Base-by-base conservation (phyloP, 768 basidiomycete genomes). In the Dioszegia aurantiaca region DNA sequence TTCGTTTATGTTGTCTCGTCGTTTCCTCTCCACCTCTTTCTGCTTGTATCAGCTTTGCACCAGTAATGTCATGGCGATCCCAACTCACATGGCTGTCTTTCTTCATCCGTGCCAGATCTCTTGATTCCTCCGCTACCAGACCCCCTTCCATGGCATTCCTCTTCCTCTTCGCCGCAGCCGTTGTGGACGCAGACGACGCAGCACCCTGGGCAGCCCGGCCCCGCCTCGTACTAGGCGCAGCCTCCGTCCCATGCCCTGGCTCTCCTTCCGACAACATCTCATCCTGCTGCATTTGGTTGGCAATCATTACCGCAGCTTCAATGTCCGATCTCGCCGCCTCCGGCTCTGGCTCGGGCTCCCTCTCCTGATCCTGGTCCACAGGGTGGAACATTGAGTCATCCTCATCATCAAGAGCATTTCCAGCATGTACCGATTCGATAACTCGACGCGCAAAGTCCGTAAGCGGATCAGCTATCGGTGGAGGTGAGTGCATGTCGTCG, bases 11-110 rank as follows among this genome's bases (percentile, higher is more conserved):
- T 91, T 91, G 17, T 92, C 92, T 45, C 94, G 82, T 53, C 94
- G 86, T 36, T 90, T 85, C 53, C 94, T 87, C 76, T 99, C 94
- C 12, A 98, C 92, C 79, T 97, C 92, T 89, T 97, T 97, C 93
- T 97, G 79, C 51, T 87, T 80, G 19, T 30, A 33, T 49, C 19
- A 55, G 36, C 47, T 17, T n/a, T 45, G 21, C 3, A 14, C 17
- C 16, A 24, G 24, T 16, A 56, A 14, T 8, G 33, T 41, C 6
- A 9, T 47, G 21, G 10, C n/a, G 19, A 31, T 19, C 10, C 19
- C 12, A 19, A 73, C 74, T 69, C 48, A 77, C 76, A 62, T 77
- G 77, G 56, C 63, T 68, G 31, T 76, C 75, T 61, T 73, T 75
- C 63, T 72, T 74, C 30, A 56, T 41, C 54, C 64, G 62, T 30